Evolutionary conservation across 257 asterid species (phyloP).

Genomic region (Asclepias syriaca): DNA sequence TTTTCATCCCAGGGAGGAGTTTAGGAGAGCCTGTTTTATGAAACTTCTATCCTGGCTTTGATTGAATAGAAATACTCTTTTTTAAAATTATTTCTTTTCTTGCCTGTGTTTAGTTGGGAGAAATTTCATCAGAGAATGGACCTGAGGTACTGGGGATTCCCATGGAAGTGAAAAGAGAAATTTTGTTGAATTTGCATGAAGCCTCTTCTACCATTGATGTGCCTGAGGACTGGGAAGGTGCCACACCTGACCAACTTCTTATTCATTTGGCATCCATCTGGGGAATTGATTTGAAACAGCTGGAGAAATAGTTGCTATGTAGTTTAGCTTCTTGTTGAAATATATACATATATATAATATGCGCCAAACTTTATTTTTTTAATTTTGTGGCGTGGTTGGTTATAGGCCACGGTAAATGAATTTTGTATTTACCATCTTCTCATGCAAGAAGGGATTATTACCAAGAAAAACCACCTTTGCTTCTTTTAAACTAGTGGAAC

Average conservation of each 20-base stretch:
- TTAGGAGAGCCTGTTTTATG: neutral
- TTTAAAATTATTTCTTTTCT: conserved; percentile 5
- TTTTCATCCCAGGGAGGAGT: neutral
- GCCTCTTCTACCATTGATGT: conserved; percentile 53
- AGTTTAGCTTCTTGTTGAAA: neutral
- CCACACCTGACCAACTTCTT: conserved; percentile 66
- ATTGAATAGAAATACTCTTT: neutral
- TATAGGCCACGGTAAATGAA: neutral
- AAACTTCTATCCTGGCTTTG: conserved; percentile 1
- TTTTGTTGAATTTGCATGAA: conserved; percentile 68
- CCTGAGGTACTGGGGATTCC: conserved; percentile 61
- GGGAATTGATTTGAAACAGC: conserved; percentile 74
- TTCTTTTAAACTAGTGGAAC: too few species aligned
- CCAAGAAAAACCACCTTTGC: neutral
- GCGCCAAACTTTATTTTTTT: neutral
- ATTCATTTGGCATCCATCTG: conserved; percentile 83
- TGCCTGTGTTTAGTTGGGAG: conserved; percentile 53
- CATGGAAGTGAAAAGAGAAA: conserved; percentile 63
- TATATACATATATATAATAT: too few species aligned
- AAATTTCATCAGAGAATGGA: conserved; percentile 66
- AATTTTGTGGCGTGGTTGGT: neutral
- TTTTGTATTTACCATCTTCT: neutral
- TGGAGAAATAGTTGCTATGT: conserved; percentile 41
- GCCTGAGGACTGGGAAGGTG: conserved; percentile 96
- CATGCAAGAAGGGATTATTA: neutral